A percentile compares a stretch with the other conserved stretches of the same genome.
phyloP scores from a whole-genome alignment of 148 eudicot genomes.

The Salicornia ramosissima region DNA sequence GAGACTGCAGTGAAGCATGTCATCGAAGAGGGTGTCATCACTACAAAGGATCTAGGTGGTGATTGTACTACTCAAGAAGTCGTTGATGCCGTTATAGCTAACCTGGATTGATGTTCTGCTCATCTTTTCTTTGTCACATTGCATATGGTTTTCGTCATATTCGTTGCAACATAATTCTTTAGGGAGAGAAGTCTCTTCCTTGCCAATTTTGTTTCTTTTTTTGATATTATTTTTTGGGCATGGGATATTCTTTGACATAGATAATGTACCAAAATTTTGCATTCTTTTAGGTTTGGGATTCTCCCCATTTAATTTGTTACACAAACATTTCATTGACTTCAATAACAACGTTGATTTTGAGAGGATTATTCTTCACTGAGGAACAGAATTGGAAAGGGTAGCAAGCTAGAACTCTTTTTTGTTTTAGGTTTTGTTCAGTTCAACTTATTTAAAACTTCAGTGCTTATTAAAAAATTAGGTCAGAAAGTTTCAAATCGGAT shows the following conservation, averaged over 20 bases:
- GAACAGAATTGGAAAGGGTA: too few species aligned
- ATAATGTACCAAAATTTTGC: conserved; percentile 8
- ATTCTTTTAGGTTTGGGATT: neutral
- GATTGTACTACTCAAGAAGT: conserved; percentile 63
- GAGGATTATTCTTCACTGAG: neutral
- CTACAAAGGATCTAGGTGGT: conserved; percentile 77
- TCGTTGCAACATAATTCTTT: conserved; percentile 7
- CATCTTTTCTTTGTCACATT: neutral
- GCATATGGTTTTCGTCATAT: too few species aligned
- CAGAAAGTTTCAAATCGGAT: too few species aligned
- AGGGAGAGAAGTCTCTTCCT: conserved; percentile 1
- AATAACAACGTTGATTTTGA: neutral
- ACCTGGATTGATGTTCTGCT: conserved; percentile 37
- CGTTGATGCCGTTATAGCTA: conserved; percentile 68
- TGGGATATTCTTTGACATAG: neutral
- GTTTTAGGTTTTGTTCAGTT: too few species aligned
- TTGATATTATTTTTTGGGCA: neutral
- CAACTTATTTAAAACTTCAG: too few species aligned
- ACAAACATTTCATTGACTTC: neutral
- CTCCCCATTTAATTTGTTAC: neutral
- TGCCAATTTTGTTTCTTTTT: neutral
- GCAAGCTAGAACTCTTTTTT: too few species aligned
- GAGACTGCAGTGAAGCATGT: conserved; percentile 60
- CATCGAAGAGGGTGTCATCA: conserved; percentile 47
- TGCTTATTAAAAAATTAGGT: too few species aligned